Evolutionary conservation across 148 eudicot genomes (phyloP), one percentile per base, ranked within the genome.

Genomic region (Selenicereus undatus): DNA sequence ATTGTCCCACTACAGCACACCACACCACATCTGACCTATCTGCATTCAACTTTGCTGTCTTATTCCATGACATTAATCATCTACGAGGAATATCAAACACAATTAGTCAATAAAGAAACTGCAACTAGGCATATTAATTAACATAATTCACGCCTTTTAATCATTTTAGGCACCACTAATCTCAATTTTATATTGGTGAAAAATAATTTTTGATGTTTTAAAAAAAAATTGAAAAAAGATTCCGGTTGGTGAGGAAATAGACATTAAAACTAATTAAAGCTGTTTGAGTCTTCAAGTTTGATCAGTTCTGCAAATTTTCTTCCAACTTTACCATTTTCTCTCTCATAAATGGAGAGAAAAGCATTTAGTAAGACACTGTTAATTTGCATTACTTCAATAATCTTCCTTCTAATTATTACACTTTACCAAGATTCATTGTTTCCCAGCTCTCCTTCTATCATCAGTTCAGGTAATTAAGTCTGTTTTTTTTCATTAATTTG

Each of bases 381-480:
- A 12, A 24, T 79, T 39, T 73, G 48, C 17, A 20, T 26, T n/a
- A 32, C 76, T 27, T 22, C 56, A n/a, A 5, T 72, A n/a, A 24
- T 79, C 69, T n/a, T 79, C 54, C 24, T 79, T n/a, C 12, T 79
- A 24, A 1, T 79, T n/a, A 20, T 79, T 71, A 12, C 43, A 5
- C 9, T 73, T 39, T 11, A 22, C 36, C 82, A 72, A 24, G 82
- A 79, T 79, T 73, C 76, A 27, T 36, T 32, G 21, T 30, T 22
- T n/a, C 72, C 52, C 39, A 54, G 10, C 24, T 71, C 81, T 11
- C 52, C n/a, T n/a, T n/a, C 2, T 21, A 5, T 35, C 13, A 48
- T 48, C 54, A 52, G 11, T 39, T 54, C 76, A 79, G 72, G 82
- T 39, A 39, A 39, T 39, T 79, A 72, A 22, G 82, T 79, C 10